A percentile compares a stretch with the other conserved stretches of the same genome.
phyloP scores from a whole-genome alignment of 352 stramenopile species.

The Thalassiosira mediterranea region DNA sequence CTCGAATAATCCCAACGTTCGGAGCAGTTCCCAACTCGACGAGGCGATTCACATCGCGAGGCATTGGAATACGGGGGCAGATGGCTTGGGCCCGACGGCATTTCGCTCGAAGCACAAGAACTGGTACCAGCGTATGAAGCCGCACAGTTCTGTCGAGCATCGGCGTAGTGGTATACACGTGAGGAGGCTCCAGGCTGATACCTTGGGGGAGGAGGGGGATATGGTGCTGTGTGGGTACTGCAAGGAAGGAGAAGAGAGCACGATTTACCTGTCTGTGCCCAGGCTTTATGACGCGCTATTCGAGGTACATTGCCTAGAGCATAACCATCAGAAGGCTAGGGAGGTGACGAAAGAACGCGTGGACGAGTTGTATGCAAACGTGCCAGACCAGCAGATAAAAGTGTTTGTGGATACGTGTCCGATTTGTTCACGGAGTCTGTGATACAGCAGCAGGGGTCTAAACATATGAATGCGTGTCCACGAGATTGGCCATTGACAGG shows the following conservation, averaged over 20 bases:
- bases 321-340: conserved; percentile 32
- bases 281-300: conserved; percentile 49
- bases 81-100: conserved; percentile 23
- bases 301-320: conserved; percentile 42
- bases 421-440: too few relatives aligned
- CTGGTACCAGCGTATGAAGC: conserved; percentile 51
- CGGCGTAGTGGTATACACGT: conserved; percentile 46
- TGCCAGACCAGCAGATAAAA: conserved; percentile 22
- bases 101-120: conserved; percentile 48
- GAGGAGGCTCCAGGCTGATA: conserved; percentile 1
- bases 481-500: too few relatives aligned
- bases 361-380: conserved; percentile 37
- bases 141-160: conserved; percentile 14
- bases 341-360: conserved; percentile 45
- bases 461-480: too few relatives aligned
- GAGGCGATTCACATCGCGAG: conserved; percentile 37
- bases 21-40: conserved; percentile 25
- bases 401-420: conserved; percentile 40
- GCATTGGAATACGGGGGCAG: conserved; percentile 41
- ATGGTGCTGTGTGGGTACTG: conserved; percentile 39
- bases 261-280: conserved; percentile 40
- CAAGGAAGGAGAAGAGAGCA: conserved; percentile 40
- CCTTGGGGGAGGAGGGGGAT: conserved; percentile 1
- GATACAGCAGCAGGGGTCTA: too few relatives aligned
- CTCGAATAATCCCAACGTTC: conserved; percentile 37